phyloP scores from a whole-genome alignment of 2,329 filamentous ascomycete species.

The Alternaria sp. region DNA sequence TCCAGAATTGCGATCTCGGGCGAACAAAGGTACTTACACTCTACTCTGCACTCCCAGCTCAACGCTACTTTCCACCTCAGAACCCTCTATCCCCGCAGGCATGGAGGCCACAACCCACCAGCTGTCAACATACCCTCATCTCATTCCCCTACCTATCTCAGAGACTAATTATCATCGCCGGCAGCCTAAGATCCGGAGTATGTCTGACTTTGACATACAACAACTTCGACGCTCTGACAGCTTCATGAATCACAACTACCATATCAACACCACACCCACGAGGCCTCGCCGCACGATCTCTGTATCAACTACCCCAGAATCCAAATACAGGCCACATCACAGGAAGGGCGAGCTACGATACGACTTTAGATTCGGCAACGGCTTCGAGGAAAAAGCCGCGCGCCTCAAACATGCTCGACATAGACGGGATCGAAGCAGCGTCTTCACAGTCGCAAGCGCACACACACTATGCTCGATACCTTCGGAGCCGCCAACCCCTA shows the following conservation, averaged over 20 bases:
- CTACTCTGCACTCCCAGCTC: neutral
- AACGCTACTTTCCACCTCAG: neutral
- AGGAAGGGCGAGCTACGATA: neutral
- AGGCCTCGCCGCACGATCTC: neutral
- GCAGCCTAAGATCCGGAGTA: neutral
- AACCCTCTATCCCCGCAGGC: neutral
- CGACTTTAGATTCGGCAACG: neutral
- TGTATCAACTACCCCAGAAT: neutral
- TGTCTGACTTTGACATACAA: neutral
- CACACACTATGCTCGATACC: neutral
- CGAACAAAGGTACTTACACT: neutral
- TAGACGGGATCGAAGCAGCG: neutral
- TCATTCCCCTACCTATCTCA: neutral
- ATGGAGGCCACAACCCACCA: neutral
- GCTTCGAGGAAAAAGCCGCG: neutral
- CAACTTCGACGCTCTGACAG: neutral
- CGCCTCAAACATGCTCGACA: neutral
- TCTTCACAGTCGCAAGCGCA: neutral
- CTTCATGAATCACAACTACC: neutral
- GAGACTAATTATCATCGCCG: neutral
- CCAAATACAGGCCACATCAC: neutral
- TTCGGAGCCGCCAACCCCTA: neutral
- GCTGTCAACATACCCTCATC: neutral
- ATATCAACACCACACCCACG: neutral
- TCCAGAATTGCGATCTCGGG: neutral